These are phyloP conservation scores for Testicularia cyperi DNA, from an alignment of 1,284 basidiomycete species.

Conservation along the genomic window DNA sequence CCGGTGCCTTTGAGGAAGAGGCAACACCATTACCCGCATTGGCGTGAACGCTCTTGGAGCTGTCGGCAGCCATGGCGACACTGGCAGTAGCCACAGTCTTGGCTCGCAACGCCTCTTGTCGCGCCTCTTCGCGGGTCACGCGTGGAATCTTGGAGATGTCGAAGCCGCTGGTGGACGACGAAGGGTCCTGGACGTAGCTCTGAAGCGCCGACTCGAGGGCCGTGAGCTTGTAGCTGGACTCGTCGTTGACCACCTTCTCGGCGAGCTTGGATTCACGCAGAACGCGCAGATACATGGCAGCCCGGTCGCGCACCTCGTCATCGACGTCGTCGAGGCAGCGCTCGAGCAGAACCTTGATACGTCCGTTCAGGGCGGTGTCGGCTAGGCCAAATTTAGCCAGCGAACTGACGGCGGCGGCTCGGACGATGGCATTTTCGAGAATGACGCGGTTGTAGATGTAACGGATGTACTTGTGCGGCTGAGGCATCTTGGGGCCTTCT, in stretches of 20 bases:
- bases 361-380: conserved; percentile 77
- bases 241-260: conserved; percentile 85
- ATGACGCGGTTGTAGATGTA: conserved; percentile 99
- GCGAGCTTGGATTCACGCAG: conserved; percentile 79
- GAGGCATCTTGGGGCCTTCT: conserved; percentile 90
- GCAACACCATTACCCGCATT: conserved; percentile 1
- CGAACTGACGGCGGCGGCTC: conserved; percentile 91
- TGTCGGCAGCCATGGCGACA: conserved; percentile 55
- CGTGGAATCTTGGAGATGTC: conserved; percentile 50
- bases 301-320: conserved; percentile 97
- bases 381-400: conserved; percentile 93
- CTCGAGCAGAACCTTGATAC: conserved; percentile 70
- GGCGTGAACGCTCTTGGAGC: conserved; percentile 33
- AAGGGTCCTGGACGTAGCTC: conserved; percentile 47
- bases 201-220: conserved; percentile 50
- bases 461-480: conserved; percentile 97
- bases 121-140: conserved; percentile 48
- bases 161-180: conserved; percentile 40
- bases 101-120: conserved; percentile 50
- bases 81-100: conserved; percentile 52
- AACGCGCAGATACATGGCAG: conserved; percentile 78
- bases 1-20: conserved; percentile 12
- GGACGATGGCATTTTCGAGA: conserved; percentile 94
- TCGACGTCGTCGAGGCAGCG: conserved; percentile 98
- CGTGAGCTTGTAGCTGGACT: conserved; percentile 63